A percentile compares a stretch with the other conserved stretches of the same genome.
These are phyloP conservation scores for Fraxinus platypoda DNA, from an alignment of 305 asterid species.

Conservation along the genomic window DNA sequence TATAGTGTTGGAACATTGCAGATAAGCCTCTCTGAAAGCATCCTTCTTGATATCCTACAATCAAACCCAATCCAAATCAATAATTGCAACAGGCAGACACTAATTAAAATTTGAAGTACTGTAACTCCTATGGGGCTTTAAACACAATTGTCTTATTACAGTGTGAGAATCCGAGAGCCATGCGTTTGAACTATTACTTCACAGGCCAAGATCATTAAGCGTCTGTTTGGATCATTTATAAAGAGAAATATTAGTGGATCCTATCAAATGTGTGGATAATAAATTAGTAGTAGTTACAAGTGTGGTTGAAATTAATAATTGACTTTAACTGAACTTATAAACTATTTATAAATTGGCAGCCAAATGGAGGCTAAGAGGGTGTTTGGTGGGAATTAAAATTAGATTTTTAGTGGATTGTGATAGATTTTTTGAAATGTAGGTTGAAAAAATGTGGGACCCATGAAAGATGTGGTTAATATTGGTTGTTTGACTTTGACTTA, in stretches of 20 bases:
- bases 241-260: background rate
- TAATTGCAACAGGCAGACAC: background rate
- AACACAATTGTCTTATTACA: background rate
- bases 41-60: constrained; percentile 86
- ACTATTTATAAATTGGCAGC: background rate
- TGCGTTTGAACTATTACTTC: background rate
- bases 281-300: background rate
- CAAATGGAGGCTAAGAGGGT: background rate
- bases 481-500: no score
- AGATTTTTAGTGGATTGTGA: no score
- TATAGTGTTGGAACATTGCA: constrained; percentile 64
- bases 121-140: background rate
- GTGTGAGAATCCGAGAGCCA: background rate
- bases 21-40: constrained; percentile 87
- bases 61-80: constrained; percentile 27
- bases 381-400: no score
- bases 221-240: background rate
- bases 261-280: background rate
- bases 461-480: no score
- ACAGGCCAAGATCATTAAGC: background rate
- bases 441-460: no score
- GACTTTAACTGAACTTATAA: background rate
- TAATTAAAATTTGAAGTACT: background rate
- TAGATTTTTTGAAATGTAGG: no score
- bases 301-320: background rate